These are phyloP conservation scores for Pogostemon cablin DNA, from an alignment of 257 asterid genomes.

Conservation along the genomic window DNA sequence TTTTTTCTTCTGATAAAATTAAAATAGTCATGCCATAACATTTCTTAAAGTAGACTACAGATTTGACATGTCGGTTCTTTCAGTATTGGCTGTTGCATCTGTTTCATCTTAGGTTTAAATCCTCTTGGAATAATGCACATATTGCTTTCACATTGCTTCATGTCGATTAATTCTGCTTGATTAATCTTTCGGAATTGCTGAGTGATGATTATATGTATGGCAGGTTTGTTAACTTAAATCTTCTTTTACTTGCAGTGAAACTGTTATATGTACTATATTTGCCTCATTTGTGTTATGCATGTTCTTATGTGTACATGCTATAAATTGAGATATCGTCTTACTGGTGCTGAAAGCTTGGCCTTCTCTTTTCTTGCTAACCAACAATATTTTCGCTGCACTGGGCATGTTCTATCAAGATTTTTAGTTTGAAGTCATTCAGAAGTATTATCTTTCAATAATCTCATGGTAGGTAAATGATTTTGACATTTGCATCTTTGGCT, in stretches of 20 bases:
- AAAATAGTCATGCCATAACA: neutral
- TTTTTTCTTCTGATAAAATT: neutral
- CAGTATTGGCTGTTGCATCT: conserved; percentile 10
- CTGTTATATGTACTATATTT: neutral
- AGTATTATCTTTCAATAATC: neutral
- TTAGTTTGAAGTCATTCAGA: conserved; percentile 10
- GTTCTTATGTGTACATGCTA: neutral
- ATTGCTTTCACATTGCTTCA: conserved; percentile 2
- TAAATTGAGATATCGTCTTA: neutral
- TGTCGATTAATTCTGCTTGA: neutral
- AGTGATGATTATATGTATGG: neutral
- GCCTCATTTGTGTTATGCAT: conserved; percentile 2
- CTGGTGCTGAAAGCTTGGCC: conserved; percentile 10
- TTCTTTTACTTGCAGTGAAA: neutral
- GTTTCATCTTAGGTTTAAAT: neutral
- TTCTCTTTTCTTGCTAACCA: neutral
- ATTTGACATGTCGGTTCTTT: conserved; percentile 14
- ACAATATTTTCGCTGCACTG: conserved; percentile 11
- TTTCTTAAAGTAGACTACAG: neutral
- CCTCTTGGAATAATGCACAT: neutral
- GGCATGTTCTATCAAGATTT: conserved; percentile 13
- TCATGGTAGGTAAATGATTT: neutral
- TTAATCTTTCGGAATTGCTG: neutral
- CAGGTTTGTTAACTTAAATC: neutral
- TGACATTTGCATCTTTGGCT: neutral